Evolutionary conservation across 495 filamentous ascomycete genomes (phyloP).

Genomic region (Talaromyces stipitatus): DNA sequence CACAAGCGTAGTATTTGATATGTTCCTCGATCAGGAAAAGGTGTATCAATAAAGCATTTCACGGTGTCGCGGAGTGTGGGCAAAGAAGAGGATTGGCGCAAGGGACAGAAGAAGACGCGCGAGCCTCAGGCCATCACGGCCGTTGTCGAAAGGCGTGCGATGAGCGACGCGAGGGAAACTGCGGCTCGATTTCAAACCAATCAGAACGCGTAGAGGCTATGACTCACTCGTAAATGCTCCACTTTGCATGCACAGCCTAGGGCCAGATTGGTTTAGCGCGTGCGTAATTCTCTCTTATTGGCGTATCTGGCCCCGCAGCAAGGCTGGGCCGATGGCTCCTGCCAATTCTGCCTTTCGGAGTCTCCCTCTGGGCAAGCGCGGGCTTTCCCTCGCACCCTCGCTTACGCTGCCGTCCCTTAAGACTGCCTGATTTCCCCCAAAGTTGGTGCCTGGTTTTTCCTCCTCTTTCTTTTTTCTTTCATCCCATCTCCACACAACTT

Average conservation of each 20-base stretch:
- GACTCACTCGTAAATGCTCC: neutral
- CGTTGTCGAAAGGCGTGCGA: neutral
- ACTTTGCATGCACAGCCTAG: neutral
- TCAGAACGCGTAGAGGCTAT: neutral
- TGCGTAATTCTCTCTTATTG: neutral
- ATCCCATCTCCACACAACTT: constrained; percentile 15
- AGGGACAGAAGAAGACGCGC: neutral
- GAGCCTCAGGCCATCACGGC: neutral
- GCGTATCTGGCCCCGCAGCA: neutral
- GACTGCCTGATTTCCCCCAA: constrained; percentile 11
- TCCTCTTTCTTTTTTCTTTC: constrained; percentile 14
- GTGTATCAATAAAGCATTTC: neutral
- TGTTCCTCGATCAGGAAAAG: neutral
- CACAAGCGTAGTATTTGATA: neutral
- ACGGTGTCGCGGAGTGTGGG: too few species aligned
- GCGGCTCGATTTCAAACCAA: neutral
- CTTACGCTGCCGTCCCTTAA: constrained; percentile 4
- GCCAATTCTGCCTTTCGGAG: neutral
- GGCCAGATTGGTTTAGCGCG: neutral
- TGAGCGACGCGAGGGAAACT: neutral
- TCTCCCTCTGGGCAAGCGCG: constrained; percentile 1
- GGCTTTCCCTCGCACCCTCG: neutral
- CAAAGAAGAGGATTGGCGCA: neutral
- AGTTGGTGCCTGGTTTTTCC: constrained; percentile 7
- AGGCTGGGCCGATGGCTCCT: neutral